A percentile compares a stretch with the other conserved stretches of the same genome.
Evolutionary conservation across 2,329 filamentous ascomycete species (phyloP).

Genomic region (Cytospora paraplurivora): DNA sequence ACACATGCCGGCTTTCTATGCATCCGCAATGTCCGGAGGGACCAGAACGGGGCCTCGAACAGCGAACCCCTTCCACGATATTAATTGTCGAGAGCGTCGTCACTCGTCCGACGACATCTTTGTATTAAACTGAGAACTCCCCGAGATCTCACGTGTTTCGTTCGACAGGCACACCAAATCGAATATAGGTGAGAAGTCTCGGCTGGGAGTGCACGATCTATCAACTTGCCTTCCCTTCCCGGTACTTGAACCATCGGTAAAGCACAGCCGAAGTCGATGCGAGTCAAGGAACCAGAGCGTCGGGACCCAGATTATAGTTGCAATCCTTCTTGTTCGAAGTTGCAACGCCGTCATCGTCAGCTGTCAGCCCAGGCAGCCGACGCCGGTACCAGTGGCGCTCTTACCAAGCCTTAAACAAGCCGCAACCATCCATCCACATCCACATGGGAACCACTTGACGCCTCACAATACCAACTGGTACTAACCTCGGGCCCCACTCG

Average conservation of each 20-base stretch:
- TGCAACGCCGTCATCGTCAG: background rate
- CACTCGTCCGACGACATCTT: background rate
- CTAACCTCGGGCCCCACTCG: background rate
- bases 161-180: background rate
- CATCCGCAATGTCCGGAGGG: background rate
- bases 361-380: background rate
- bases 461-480: background rate
- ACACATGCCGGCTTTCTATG: background rate
- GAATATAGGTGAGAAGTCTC: background rate
- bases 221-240: background rate
- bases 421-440: conserved; percentile 1
- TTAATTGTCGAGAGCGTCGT: background rate
- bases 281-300: background rate
- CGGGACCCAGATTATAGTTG: background rate
- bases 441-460: background rate
- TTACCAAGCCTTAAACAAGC: background rate
- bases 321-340: background rate
- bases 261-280: background rate
- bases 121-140: background rate
- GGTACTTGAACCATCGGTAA: no score
- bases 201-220: background rate
- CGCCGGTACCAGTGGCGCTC: background rate
- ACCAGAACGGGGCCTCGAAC: background rate
- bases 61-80: background rate
- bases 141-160: background rate